A percentile compares a stretch with the other conserved stretches of the same genome.
Evolutionary conservation across 1,284 basidiomycete genomes (phyloP).

Genomic region (Microbotryum lychnidis-dioicae): DNA sequence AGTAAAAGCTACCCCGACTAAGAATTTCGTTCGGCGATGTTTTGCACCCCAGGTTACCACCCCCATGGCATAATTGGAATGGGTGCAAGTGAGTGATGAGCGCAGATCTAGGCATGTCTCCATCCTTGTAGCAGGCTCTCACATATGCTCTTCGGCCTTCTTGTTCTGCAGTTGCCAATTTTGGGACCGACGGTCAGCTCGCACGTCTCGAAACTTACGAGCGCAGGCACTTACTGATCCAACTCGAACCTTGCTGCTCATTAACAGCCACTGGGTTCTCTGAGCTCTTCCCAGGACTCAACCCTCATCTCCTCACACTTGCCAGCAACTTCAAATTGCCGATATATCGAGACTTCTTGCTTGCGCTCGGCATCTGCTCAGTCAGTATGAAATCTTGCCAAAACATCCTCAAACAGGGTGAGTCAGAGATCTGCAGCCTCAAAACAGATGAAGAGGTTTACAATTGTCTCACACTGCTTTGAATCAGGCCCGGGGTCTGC

Average conservation of each 20-base stretch:
- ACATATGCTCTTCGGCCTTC: not conserved
- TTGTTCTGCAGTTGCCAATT: conserved; percentile 58
- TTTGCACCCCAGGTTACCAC: conserved; percentile 56
- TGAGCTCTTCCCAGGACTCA: conserved; percentile 77
- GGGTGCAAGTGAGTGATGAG: conserved; percentile 38
- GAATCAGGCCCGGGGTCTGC: conserved; percentile 47
- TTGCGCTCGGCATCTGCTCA: conserved; percentile 78
- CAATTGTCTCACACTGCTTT: not conserved
- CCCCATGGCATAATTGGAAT: conserved; percentile 93
- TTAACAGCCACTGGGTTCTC: conserved; percentile 83
- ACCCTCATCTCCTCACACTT: conserved; percentile 78
- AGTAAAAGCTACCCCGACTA: too few species aligned
- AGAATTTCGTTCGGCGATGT: not conserved
- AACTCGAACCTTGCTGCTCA: not conserved
- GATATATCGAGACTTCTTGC: conserved; percentile 76
- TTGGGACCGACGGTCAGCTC: conserved; percentile 73
- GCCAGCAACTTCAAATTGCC: conserved; percentile 81
- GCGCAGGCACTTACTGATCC: not conserved
- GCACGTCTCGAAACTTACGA: not conserved
- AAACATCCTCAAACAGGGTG: conserved; percentile 69
- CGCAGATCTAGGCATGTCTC: conserved; percentile 1
- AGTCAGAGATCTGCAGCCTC: conserved; percentile 42
- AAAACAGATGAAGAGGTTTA: not conserved
- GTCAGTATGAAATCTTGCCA: conserved; percentile 85
- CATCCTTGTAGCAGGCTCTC: not conserved